Percentiles rank a stretch among this genome's conserved stretches.
These are phyloP conservation scores for Lachnellula arida DNA, from an alignment of 2,329 filamentous ascomycete genomes.

Conservation along the genomic window DNA sequence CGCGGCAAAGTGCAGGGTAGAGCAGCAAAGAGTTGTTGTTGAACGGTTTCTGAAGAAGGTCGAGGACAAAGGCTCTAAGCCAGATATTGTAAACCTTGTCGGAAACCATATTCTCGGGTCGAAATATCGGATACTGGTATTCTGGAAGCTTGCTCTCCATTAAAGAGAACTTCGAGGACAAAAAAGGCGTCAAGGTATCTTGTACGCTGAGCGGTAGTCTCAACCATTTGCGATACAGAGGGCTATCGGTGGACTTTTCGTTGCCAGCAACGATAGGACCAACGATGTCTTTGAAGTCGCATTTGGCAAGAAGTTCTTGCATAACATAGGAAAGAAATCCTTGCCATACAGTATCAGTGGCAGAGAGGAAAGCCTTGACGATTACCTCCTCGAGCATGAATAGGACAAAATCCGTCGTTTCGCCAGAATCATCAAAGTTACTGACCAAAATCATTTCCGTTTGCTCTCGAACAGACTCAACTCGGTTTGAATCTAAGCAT, in stretches of 20 bases:
- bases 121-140: constrained; percentile 70
- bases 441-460: constrained; percentile 80
- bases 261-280: constrained; percentile 27
- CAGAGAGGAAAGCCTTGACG: constrained; percentile 86
- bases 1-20: constrained; percentile 75
- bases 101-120: constrained; percentile 42
- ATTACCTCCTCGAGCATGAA: constrained; percentile 83
- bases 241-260: constrained; percentile 43
- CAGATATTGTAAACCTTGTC: constrained; percentile 70
- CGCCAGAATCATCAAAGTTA: constrained; percentile 74
- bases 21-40: constrained; percentile 69
- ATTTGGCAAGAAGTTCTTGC: constrained; percentile 80
- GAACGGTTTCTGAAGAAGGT: constrained; percentile 74
- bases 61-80: constrained; percentile 75
- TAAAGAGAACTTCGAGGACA: constrained; percentile 77
- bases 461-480: constrained; percentile 74
- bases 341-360: constrained; percentile 81
- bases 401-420: constrained; percentile 80
- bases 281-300: constrained; percentile 61
- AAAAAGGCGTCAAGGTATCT: constrained; percentile 81
- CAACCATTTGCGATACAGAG: constrained; percentile 70
- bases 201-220: constrained; percentile 71
- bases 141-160: constrained; percentile 50
- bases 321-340: constrained; percentile 92
- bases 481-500: constrained; percentile 83